Conservation (phyloP, 2,329 filamentous ascomycete species). For the Podosphaera fusca region DNA sequence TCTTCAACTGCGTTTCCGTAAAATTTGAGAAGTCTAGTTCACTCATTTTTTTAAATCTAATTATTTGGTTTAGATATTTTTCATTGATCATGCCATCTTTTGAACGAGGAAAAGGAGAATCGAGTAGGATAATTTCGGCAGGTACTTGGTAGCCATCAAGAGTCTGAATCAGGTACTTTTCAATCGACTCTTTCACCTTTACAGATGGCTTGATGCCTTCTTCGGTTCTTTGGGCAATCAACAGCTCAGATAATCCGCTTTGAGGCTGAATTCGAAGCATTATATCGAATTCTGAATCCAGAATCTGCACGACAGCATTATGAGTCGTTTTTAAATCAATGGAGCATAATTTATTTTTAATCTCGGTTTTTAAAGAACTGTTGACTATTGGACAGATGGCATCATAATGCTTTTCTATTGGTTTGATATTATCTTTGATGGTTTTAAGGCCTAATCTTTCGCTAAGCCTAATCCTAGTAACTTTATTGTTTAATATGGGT, state of each 20-base stretch:
- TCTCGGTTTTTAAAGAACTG: conserved; percentile 21
- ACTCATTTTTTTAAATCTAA: neutral
- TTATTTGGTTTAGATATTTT: neutral
- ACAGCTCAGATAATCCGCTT: conserved; percentile 2
- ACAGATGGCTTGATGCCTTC: neutral
- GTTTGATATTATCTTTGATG: conserved; percentile 22
- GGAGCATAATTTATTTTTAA: conserved; percentile 17
- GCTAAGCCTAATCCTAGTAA: conserved; percentile 28
- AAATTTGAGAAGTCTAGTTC: neutral
- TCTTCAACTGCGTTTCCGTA: conserved; percentile 16
- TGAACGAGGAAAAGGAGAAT: conserved; percentile 3
- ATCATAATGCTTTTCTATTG: conserved; percentile 25
- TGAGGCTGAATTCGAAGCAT: conserved; percentile 1
- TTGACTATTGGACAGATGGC: conserved; percentile 25
- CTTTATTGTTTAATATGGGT: conserved; percentile 32
- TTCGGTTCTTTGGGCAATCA: conserved; percentile 1
- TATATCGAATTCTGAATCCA: conserved; percentile 2
- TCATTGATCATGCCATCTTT: neutral
- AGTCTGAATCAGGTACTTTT: neutral
- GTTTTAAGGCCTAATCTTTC: conserved; percentile 23
- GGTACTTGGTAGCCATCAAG: conserved; percentile 5
- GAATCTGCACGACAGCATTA: neutral
- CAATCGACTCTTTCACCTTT: neutral
- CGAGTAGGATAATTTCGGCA: conserved; percentile 1
- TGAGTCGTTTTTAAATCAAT: conserved; percentile 15